Base-by-base conservation (phyloP, 2,329 filamentous ascomycete genomes). In the Triangularia verruculosa region DNA sequence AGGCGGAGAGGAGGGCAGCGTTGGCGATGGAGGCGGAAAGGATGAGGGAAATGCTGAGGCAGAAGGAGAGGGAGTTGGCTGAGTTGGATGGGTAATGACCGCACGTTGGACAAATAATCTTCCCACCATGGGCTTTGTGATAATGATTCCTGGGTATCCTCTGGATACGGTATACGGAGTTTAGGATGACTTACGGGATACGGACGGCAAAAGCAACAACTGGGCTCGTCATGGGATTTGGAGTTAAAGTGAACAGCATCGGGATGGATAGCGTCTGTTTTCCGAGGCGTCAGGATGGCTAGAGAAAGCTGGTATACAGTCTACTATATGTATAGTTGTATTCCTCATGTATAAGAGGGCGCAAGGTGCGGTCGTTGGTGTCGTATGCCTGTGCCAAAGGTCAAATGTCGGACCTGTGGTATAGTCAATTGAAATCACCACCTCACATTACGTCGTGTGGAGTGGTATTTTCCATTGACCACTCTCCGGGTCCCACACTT, bases 51-150 rank as follows among this genome's bases (percentile, higher is more conserved):
- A 80, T 89, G 74, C 79, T 93, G 28, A 82, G 86, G 9, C 88
- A 86, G 12, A 93, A 93, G 72, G 90, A 93, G 75, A 82, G 86
- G 55, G 90, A 93, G 71, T 78, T 93, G 62, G 87, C 88, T 4
- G 77, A 77, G 57, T 66, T 79, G 58, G 69, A 65, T 27, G 63
- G 63, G 13, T 24, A 47, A 47, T n/a, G 12, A 39, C 3, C 4
- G 15, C 34, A 15, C 3, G 15, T 39, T 39, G 34, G 15, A 39
- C 30, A n/a, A n/a, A n/a, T n/a, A n/a, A n/a, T n/a, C n/a, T n/a
- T 28, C 9, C 27, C 5, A 28, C 27, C 4, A 28, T 28, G 27
- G 27, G 27, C 27, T 28, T n/a, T n/a, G 13, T 2, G 34, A 7
- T 2, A n/a, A 32, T 32, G 9, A 9, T 9, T 39, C 17, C 15